Evolutionary conservation across 129 eudicot species (phyloP).

Genomic region (Lactuca sativa): DNA sequence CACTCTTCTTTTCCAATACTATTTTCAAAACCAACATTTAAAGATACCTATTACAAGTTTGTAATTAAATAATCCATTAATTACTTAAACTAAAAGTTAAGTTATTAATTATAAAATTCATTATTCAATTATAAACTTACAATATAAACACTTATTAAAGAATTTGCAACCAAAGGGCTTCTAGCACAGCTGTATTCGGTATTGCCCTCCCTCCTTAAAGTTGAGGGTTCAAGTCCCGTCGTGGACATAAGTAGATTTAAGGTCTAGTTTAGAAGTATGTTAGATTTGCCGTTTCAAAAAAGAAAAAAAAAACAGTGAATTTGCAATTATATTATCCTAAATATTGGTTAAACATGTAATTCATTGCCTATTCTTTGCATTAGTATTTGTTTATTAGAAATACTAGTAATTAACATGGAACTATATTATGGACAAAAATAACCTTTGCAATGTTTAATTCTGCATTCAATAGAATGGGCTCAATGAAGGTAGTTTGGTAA

Average conservation of each 20-base stretch:
- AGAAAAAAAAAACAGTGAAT: too few relatives aligned
- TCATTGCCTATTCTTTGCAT: neutral
- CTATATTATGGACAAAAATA: neutral
- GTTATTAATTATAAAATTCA: neutral
- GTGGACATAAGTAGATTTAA: too few relatives aligned
- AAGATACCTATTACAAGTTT: too few relatives aligned
- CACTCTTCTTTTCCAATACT: neutral
- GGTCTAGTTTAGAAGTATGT: too few relatives aligned
- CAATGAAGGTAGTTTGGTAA: conserved; percentile 8
- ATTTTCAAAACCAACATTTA: neutral
- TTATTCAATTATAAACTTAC: neutral
- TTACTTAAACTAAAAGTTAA: neutral
- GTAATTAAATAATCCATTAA: neutral
- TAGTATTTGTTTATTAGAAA: neutral
- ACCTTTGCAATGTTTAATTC: neutral
- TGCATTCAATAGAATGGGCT: conserved; percentile 5
- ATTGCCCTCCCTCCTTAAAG: too few relatives aligned
- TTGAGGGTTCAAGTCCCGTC: too few relatives aligned
- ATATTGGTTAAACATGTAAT: neutral
- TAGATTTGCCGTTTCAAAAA: too few relatives aligned
- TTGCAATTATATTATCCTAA: neutral
- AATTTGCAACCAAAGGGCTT: too few relatives aligned
- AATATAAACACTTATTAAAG: too few relatives aligned
- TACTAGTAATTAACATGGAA: neutral
- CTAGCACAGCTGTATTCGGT: too few relatives aligned